phyloP scores from a whole-genome alignment of 2,329 filamentous ascomycete genomes.

The Cephalotrichum gorgonifer region DNA sequence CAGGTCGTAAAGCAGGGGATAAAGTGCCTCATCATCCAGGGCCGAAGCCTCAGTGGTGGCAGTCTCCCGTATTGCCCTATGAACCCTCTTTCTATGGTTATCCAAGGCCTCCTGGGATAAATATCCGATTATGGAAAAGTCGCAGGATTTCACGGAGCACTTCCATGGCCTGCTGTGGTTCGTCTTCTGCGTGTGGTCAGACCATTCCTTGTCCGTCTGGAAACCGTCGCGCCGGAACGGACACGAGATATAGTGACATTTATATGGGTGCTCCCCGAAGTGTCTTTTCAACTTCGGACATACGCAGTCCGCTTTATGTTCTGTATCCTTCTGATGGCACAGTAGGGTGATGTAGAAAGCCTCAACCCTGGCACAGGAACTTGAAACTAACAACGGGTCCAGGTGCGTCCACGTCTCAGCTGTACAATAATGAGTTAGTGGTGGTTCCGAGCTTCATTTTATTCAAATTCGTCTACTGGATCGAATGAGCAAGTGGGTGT shows the following conservation, averaged over 20 bases:
- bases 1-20: not conserved
- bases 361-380: not conserved
- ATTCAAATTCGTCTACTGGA: not conserved
- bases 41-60: not conserved
- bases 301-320: not conserved
- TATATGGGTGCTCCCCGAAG: not conserved
- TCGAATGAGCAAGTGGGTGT: too few species aligned
- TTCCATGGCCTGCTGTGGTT: constrained; percentile 13
- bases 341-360: not conserved
- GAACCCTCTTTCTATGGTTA: not conserved
- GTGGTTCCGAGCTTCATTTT: not conserved
- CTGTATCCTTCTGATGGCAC: not conserved
- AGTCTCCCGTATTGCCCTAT: not conserved
- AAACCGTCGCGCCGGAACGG: not conserved
- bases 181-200: not conserved
- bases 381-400: not conserved
- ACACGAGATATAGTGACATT: not conserved
- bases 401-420: not conserved
- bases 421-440: not conserved
- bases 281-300: not conserved
- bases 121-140: constrained; percentile 12
- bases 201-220: not conserved
- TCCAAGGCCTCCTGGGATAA: constrained; percentile 6
- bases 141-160: constrained; percentile 11
- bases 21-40: not conserved